phyloP scores from a whole-genome alignment of 345 rosid species.

The Linum usitatissimum region DNA sequence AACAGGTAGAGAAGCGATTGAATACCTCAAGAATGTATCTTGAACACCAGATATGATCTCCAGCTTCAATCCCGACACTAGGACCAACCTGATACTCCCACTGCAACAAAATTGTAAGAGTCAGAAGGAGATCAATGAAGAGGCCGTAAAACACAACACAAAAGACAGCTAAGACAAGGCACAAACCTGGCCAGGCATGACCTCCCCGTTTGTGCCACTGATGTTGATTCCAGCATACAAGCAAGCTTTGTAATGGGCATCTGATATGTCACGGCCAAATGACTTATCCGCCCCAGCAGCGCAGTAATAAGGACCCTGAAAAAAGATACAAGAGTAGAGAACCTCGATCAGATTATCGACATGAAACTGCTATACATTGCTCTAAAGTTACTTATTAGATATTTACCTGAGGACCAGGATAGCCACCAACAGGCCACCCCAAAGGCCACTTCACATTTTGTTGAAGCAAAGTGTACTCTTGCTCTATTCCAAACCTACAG shows the following conservation, averaged over 20 bases:
- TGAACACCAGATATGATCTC: slow-evolving; percentile 84
- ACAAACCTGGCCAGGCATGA: slow-evolving; percentile 96
- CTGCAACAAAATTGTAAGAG: slow-evolving; percentile 28
- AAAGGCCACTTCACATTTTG: slow-evolving; percentile 84
- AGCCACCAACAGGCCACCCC: slow-evolving; percentile 99
- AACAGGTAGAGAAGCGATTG: too few relatives aligned
- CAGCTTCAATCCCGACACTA: slow-evolving; percentile 93
- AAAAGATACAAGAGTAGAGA: slow-evolving; percentile 6
- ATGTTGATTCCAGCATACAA: slow-evolving; percentile 90
- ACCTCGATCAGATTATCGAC: neutral
- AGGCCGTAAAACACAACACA: neutral
- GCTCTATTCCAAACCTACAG: slow-evolving; percentile 86
- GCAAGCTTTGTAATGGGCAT: slow-evolving; percentile 98
- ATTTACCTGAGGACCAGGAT: slow-evolving; percentile 92
- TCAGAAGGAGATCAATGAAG: slow-evolving; percentile 6
- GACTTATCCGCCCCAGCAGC: slow-evolving; percentile 96
- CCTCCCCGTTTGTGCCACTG: slow-evolving; percentile 95
- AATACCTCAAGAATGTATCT: slow-evolving; percentile 95
- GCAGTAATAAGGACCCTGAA: slow-evolving; percentile 95
- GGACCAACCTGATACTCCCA: slow-evolving; percentile 99
- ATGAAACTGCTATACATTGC: neutral
- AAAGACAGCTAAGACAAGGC: neutral
- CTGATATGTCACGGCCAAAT: slow-evolving; percentile 92
- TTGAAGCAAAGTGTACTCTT: slow-evolving; percentile 94
- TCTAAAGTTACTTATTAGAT: neutral